Evolutionary conservation across 768 basidiomycete genomes (phyloP).

Genomic region (Boletales sp.): DNA sequence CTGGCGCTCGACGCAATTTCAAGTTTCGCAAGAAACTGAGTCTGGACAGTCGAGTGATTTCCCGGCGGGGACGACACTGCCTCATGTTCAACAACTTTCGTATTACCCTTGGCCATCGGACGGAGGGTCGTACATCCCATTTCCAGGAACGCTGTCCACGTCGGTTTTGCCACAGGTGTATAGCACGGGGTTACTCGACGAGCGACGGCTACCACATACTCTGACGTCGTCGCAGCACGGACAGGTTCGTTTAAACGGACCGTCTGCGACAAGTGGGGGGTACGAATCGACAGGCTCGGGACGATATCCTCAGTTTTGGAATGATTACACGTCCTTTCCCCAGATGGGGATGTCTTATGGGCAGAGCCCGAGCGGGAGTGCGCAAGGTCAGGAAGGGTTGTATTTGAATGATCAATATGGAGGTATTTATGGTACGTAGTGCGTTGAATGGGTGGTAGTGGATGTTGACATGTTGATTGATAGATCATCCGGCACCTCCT

Average conservation of each 20-base stretch:
- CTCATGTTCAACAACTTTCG: slow-evolving; percentile 19
- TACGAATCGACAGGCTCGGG: slow-evolving; percentile 20
- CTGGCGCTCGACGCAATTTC: slow-evolving; percentile 29
- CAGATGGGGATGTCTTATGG: slow-evolving; percentile 44
- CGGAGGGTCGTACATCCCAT: slow-evolving; percentile 31
- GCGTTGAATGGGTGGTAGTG: not conserved
- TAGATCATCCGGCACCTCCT: slow-evolving; percentile 12
- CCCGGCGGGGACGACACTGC: not conserved
- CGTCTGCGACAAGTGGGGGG: slow-evolving; percentile 13
- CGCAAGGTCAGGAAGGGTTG: slow-evolving; percentile 19
- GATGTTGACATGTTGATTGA: not conserved
- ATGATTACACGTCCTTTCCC: slow-evolving; percentile 50
- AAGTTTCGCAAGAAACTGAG: slow-evolving; percentile 4
- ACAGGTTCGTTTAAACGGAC: slow-evolving; percentile 13
- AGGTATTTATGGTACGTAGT: slow-evolving; percentile 27
- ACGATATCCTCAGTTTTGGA: slow-evolving; percentile 54
- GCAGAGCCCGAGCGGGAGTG: slow-evolving; percentile 2
- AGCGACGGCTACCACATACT: slow-evolving; percentile 30
- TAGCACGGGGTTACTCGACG: slow-evolving; percentile 66
- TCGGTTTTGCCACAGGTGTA: slow-evolving; percentile 73
- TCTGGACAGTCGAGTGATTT: slow-evolving; percentile 11
- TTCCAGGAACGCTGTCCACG: slow-evolving; percentile 55
- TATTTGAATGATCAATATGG: slow-evolving; percentile 23
- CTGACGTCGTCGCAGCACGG: slow-evolving; percentile 17
- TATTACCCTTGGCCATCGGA: slow-evolving; percentile 49